phyloP scores from a whole-genome alignment of 495 filamentous ascomycete genomes.

The Jackrogersella minutella region DNA sequence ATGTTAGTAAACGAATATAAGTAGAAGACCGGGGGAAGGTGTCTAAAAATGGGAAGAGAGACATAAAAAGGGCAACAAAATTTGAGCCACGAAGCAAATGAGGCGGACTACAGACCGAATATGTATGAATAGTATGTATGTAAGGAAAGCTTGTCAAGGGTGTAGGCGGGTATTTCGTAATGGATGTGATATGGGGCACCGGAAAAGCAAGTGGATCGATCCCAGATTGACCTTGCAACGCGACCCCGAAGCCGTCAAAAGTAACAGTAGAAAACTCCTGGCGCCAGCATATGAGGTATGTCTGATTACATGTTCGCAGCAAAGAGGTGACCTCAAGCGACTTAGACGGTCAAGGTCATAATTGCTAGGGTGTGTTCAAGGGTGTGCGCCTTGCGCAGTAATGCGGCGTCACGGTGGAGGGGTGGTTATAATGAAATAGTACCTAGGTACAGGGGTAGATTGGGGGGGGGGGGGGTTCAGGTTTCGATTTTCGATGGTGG shows the following conservation, averaged over 20 bases:
- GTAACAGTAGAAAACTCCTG: slow-evolving; percentile 44
- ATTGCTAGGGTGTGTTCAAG: slow-evolving; percentile 18
- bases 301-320: slow-evolving; percentile 47
- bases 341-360: slow-evolving; percentile 44
- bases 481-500: slow-evolving; percentile 20
- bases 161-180: slow-evolving; percentile 43
- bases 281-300: slow-evolving; percentile 44
- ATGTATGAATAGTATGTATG: slow-evolving; percentile 25
- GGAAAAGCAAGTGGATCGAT: slow-evolving; percentile 42
- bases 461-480: slow-evolving; percentile 22
- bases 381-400: slow-evolving; percentile 32
- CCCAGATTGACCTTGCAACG: slow-evolving; percentile 43
- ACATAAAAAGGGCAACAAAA: slow-evolving; percentile 25
- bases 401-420: slow-evolving; percentile 37
- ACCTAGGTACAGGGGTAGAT: background rate
- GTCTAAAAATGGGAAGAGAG: slow-evolving; percentile 19
- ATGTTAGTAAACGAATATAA: slow-evolving; percentile 21
- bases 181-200: slow-evolving; percentile 33
- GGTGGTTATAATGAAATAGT: slow-evolving; percentile 27
- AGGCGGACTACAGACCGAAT: slow-evolving; percentile 39
- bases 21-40: slow-evolving; percentile 14
- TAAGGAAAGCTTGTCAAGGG: slow-evolving; percentile 35
- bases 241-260: slow-evolving; percentile 42
- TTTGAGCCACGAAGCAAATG: slow-evolving; percentile 28
- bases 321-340: slow-evolving; percentile 42